Base-by-base conservation (phyloP, 2,329 filamentous ascomycete genomes). In the Moelleriella libera region DNA sequence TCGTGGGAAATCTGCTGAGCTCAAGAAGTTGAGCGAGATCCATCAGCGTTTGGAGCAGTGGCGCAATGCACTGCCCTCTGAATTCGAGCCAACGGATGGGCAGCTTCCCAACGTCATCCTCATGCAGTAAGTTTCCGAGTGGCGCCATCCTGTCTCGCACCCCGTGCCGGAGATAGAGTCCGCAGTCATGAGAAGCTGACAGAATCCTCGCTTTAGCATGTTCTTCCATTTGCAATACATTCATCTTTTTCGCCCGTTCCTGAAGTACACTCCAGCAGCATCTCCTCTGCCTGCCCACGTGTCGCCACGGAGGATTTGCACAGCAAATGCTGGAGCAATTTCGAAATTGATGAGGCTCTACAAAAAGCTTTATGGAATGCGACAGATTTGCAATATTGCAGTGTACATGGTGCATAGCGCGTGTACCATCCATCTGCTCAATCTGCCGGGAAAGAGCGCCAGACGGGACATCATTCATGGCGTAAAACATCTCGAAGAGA, bases 201-300 rank as follows among this genome's bases (percentile, higher is more conserved):
- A 5, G 12, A 37, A 5, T n/a, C 9, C 2, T 46, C 39, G 44
- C 21, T 30, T 31, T 30, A 96, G 89, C 68, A 97, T 97, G 89
- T 95, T 97, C 66, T 95, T 90, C 63, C 89, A 97, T 59, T 75
- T 97, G 1, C 80, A 96, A 44, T 94, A 94, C 60, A 94, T 97
- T 50, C 89, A 97, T 58, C 80, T 97, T 5, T 97, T 96, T 70
- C 81, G 90, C 5, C 90, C 92, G 0, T 97, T 97, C 60, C 74
- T 97, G 45, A 95, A 92, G 63, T 97, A 96, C 60, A 83, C 79
- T 3, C 87, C 85, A 45, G 69, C 78, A 6, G 82, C 81, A 1
- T 95, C 89, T 1, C 90, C 88, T 1, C 74, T 96, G 1, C 90
- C 89, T 4, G 68, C 80, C 2, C 88, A 94, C 57, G 85, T 96